Evolutionary conservation across 2,329 filamentous ascomycete species (phyloP), one percentile per base, ranked within the genome.

Genomic region (Leptographium lundbergii): DNA sequence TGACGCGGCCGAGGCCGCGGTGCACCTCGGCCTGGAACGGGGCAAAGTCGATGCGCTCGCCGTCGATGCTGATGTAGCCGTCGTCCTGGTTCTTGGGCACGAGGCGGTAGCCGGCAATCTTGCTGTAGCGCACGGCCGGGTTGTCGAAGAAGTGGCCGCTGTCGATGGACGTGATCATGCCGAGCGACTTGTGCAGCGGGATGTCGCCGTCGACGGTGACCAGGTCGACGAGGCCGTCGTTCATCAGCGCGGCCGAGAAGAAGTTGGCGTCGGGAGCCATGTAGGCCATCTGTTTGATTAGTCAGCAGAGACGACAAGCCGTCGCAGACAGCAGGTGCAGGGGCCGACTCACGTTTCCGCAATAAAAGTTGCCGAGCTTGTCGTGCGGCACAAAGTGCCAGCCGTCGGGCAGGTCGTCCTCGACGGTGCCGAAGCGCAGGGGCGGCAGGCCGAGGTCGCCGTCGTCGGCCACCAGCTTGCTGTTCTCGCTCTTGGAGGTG

Each of bases 51-150:
- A 95, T 78, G 58, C 81, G 80, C 73, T 99, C 94, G 45, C 94
- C 94, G 68, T 97, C 94, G 64, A 99, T 90, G 69, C 90, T 95
- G 69, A 99, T 95, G 70, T 88, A 94, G 1, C 92, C 92, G 62
- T 85, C 80, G 47, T 81, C 75, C 66, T 85, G 79, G 62, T 86
- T 74, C 57, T 82, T 84, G 0, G 94, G 94, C 4, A 86, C 85
- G 63, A 99, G 86, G 50, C 94, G 81, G 69, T 94, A 96, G 0
- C 87, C 94, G n/a, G 81, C 80, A 4, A 96, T 80, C 71, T 99
- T 99, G 66, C 85, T 82, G 71, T 96, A 92, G 34, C 80, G 79
- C 14, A 96, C 87, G 47, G 88, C 79, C 0, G 84, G 80, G 68
- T 88, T 84, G 68, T 95, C 88, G 65, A 96, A 95, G 64, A 95